Conservation (phyloP, 208 protist genomes). For the Trypanosoma conorhini region DNA sequence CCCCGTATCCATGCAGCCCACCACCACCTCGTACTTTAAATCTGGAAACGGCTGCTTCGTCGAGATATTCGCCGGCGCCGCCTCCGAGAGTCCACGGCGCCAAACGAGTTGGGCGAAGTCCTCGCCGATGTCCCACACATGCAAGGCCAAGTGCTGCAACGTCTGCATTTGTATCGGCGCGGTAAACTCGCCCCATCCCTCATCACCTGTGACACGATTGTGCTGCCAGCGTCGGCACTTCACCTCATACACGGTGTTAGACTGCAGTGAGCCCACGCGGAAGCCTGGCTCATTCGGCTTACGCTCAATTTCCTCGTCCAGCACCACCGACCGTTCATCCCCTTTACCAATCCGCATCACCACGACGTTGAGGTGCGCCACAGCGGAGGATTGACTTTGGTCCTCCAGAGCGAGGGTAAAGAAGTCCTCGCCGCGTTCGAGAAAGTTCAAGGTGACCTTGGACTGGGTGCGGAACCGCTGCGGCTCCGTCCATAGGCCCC, state of each 20-base stretch:
- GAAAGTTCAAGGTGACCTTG: conserved; percentile 44
- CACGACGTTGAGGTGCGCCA: conserved; percentile 39
- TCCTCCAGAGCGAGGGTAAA: conserved; percentile 47
- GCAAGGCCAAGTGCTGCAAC: conserved; percentile 66
- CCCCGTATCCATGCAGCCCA: conserved; percentile 79
- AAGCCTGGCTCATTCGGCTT: conserved; percentile 54
- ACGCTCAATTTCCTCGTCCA: conserved; percentile 54
- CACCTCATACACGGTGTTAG: conserved; percentile 80
- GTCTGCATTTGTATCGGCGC: conserved; percentile 64
- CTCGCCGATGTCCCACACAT: conserved; percentile 87
- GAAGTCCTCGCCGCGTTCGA: conserved; percentile 90
- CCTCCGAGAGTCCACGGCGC: conserved; percentile 55
- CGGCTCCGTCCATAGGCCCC: conserved; percentile 88
- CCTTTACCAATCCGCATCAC: conserved; percentile 36
- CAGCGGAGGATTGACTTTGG: neutral
- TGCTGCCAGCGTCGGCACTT: conserved; percentile 72
- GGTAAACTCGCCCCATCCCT: conserved; percentile 86
- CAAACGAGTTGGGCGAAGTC: conserved; percentile 87
- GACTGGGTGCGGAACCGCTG: conserved; percentile 51
- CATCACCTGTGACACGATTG: conserved; percentile 67
- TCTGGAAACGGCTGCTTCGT: conserved; percentile 39
- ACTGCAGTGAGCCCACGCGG: conserved; percentile 60
- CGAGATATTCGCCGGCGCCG: neutral
- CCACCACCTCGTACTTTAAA: conserved; percentile 91
- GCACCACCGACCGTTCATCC: conserved; percentile 40